These are phyloP conservation scores for Poa annua DNA, from an alignment of 176 grass and related monocot genomes.

Conservation along the genomic window DNA sequence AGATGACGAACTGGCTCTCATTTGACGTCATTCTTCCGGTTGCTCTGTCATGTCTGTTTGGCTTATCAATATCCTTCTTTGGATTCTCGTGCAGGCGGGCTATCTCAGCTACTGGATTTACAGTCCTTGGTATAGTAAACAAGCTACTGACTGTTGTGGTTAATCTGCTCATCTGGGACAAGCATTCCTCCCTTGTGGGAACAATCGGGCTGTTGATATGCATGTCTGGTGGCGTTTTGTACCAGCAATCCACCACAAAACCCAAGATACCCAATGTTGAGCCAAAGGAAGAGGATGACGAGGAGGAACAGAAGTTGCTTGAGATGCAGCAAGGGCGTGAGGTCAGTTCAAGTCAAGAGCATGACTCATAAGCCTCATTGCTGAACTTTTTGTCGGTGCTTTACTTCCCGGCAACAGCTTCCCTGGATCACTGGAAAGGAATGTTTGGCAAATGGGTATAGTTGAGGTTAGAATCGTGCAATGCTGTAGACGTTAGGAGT, in stretches of 20 bases:
- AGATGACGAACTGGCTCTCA: slow-evolving; percentile 69
- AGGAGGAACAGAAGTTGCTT: slow-evolving; percentile 71
- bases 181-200: slow-evolving; percentile 67
- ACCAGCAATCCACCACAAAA: slow-evolving; percentile 78
- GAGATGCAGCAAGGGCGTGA: slow-evolving; percentile 55
- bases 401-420: background rate
- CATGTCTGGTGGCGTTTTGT: slow-evolving; percentile 80
- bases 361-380: slow-evolving; percentile 29
- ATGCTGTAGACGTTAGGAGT: slow-evolving; percentile 10
- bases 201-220: slow-evolving; percentile 77
- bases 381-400: background rate
- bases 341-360: slow-evolving; percentile 40
- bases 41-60: slow-evolving; percentile 76
- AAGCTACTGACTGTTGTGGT: slow-evolving; percentile 76
- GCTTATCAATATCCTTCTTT: slow-evolving; percentile 82
- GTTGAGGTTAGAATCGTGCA: background rate
- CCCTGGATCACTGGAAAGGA: slow-evolving; percentile 12
- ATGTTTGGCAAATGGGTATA: background rate
- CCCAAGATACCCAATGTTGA: slow-evolving; percentile 56
- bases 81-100: slow-evolving; percentile 83
- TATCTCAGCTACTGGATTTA: slow-evolving; percentile 86
- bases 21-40: slow-evolving; percentile 74
- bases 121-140: slow-evolving; percentile 83
- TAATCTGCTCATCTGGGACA: slow-evolving; percentile 83
- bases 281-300: slow-evolving; percentile 56